Evolutionary conservation across 2,329 filamentous ascomycete genomes (phyloP).

Genomic region (Tympanopsis confertula): DNA sequence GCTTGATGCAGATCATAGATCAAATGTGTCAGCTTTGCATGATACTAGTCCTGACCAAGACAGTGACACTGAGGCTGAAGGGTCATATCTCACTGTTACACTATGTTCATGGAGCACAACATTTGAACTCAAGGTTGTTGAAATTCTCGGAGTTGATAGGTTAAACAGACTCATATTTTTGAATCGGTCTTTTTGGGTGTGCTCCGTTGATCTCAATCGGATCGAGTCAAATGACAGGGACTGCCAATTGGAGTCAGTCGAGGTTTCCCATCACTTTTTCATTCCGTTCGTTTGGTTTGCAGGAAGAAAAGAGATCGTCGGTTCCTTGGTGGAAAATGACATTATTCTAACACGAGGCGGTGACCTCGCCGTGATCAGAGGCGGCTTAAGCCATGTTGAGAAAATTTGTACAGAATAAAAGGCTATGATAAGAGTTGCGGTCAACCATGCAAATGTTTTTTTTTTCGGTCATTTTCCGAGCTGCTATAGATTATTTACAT

Average conservation of each 20-base stretch:
- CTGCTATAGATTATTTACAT: too few relatives aligned
- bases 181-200: constrained; percentile 14
- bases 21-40: too few relatives aligned
- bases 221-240: neutral
- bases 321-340: constrained; percentile 8
- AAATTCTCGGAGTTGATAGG: constrained; percentile 10
- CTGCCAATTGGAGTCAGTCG: constrained; percentile 3
- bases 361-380: constrained; percentile 12
- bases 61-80: too few relatives aligned
- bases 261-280: constrained; percentile 16
- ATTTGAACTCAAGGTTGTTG: constrained; percentile 7
- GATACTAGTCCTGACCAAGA: too few relatives aligned
- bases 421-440: too few relatives aligned
- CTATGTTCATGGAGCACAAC: constrained; percentile 5
- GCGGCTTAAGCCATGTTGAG: constrained; percentile 12
- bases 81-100: constrained; percentile 2
- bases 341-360: constrained; percentile 12
- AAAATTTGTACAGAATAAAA: too few relatives aligned
- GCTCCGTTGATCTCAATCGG: constrained; percentile 9
- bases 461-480: too few relatives aligned
- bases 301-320: constrained; percentile 9
- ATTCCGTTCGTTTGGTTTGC: constrained; percentile 18
- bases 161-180: constrained; percentile 13
- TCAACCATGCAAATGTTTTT: too few relatives aligned
- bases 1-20: too few relatives aligned